Percentiles rank a stretch among this genome's conserved stretches.
phyloP scores from a whole-genome alignment of 148 eudicot genomes.

The Oxyria digyna region DNA sequence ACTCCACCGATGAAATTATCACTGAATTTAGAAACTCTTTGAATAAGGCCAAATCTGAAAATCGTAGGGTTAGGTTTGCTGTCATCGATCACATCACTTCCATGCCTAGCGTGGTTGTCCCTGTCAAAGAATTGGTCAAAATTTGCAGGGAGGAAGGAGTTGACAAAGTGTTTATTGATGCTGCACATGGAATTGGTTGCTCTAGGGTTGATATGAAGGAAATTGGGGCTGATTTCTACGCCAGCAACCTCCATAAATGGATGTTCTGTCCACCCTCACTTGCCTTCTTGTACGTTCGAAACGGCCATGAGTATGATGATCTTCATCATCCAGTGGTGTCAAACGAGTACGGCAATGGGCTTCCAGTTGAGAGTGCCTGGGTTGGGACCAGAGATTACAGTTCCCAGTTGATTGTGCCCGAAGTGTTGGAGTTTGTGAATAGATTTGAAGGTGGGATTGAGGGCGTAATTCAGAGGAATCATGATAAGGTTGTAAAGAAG shows the following conservation, averaged over 20 bases:
- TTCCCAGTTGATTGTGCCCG: slow-evolving; percentile 64
- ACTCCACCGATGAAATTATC: slow-evolving; percentile 36
- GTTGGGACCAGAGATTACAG: slow-evolving; percentile 87
- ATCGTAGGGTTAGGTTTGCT: slow-evolving; percentile 62
- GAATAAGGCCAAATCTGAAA: slow-evolving; percentile 37
- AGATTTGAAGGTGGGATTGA: slow-evolving; percentile 85
- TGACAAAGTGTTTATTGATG: slow-evolving; percentile 70
- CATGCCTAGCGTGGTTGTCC: slow-evolving; percentile 81
- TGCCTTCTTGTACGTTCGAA: slow-evolving; percentile 68
- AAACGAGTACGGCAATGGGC: slow-evolving; percentile 77
- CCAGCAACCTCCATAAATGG: slow-evolving; percentile 95
- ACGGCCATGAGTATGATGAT: slow-evolving; percentile 26
- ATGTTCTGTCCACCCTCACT: slow-evolving; percentile 77
- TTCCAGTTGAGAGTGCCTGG: slow-evolving; percentile 82
- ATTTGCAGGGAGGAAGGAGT: slow-evolving; percentile 83
- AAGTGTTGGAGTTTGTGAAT: slow-evolving; percentile 61
- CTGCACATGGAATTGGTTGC: slow-evolving; percentile 78
- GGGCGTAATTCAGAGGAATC: slow-evolving; percentile 75
- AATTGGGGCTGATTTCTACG: slow-evolving; percentile 81
- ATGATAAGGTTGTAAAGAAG: slow-evolving; percentile 69
- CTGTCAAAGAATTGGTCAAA: slow-evolving; percentile 58
- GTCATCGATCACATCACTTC: slow-evolving; percentile 93
- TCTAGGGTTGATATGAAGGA: slow-evolving; percentile 53
- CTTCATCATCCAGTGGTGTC: slow-evolving; percentile 84
- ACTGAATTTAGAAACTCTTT: slow-evolving; percentile 50